A percentile compares a stretch with the other conserved stretches of the same genome.
Evolutionary conservation across 208 protist species (phyloP).

Genomic region (Balamuthia mandrillaris): DNA sequence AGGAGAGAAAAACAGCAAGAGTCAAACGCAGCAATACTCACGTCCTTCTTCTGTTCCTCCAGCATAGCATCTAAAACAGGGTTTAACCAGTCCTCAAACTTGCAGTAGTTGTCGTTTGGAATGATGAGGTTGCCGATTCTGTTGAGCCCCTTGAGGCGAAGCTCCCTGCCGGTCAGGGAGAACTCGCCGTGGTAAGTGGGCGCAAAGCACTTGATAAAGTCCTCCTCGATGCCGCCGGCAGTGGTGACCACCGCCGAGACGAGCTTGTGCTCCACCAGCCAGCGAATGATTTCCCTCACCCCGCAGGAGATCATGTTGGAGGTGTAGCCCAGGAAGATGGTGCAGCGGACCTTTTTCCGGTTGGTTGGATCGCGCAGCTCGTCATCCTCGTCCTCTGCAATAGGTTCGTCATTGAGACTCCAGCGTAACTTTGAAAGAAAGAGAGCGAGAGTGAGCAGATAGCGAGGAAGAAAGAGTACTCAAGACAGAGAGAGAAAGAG

Average conservation of each 20-base stretch:
- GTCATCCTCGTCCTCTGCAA: constrained; percentile 41
- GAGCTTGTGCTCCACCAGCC: constrained; percentile 88
- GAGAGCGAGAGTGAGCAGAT: background rate
- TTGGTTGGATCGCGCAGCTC: constrained; percentile 12
- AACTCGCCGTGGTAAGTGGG: constrained; percentile 92
- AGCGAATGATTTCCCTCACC: constrained; percentile 94
- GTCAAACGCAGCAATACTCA: too few relatives aligned
- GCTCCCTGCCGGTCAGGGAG: constrained; percentile 79
- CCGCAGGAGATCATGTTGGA: constrained; percentile 99
- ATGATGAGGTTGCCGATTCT: constrained; percentile 99
- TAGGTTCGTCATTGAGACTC: constrained; percentile 2
- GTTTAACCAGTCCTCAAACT: constrained; percentile 99
- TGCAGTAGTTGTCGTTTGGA: constrained; percentile 99
- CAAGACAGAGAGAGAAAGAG: background rate
- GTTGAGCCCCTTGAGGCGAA: constrained; percentile 87
- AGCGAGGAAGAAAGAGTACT: background rate
- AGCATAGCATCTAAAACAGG: constrained; percentile 91
- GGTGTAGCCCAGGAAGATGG: constrained; percentile 98
- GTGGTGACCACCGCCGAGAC: constrained; percentile 90
- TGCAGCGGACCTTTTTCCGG: constrained; percentile 59
- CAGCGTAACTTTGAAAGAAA: constrained; percentile 24
- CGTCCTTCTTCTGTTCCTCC: constrained; percentile 76
- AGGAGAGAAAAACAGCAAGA: background rate
- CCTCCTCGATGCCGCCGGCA: constrained; percentile 98
- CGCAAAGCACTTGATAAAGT: constrained; percentile 99